Conservation (phyloP, 805 yeast species). For the Sporopachydermia lactativora region DNA sequence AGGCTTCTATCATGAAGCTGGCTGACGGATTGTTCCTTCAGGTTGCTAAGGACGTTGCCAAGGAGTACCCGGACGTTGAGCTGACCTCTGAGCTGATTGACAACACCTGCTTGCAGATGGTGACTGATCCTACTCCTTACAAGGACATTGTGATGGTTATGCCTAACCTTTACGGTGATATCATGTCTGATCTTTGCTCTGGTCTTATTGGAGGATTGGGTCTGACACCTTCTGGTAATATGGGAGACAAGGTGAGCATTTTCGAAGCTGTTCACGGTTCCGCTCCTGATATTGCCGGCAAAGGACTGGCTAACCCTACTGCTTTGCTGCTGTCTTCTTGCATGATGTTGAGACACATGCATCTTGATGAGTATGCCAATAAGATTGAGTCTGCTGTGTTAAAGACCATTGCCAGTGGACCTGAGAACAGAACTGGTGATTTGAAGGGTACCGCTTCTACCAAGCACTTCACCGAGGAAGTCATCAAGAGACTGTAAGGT, state of each 20-base stretch:
- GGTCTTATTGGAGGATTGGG: conserved; percentile 99
- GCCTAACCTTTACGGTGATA: conserved; percentile 99
- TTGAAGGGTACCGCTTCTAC: conserved; percentile 89
- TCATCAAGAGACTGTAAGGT: conserved; percentile 56
- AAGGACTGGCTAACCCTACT: conserved; percentile 98
- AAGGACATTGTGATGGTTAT: conserved; percentile 87
- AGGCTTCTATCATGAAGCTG: conserved; percentile 95
- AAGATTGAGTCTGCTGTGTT: conserved; percentile 79
- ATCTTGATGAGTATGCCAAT: conserved; percentile 67
- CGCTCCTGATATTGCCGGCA: conserved; percentile 99
- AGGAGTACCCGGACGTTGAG: conserved; percentile 84
- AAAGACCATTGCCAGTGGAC: conserved; percentile 84
- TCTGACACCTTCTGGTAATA: conserved; percentile 97
- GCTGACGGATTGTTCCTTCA: conserved; percentile 94
- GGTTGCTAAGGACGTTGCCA: conserved; percentile 78
- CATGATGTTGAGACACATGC: conserved; percentile 99
- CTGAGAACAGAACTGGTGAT: conserved; percentile 93
- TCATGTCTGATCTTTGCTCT: conserved; percentile 93
- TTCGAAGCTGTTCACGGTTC: conserved; percentile 99
- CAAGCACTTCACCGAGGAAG: conserved; percentile 79
- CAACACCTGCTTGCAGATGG: conserved; percentile 85
- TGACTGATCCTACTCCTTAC: conserved; percentile 80
- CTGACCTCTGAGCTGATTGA: conserved; percentile 82
- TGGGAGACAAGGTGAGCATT: conserved; percentile 96
- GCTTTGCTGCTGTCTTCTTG: conserved; percentile 90